Evolutionary conservation across 768 basidiomycete genomes (phyloP), one percentile per base, ranked within the genome.

Genomic region (Termitomyces sp.): DNA sequence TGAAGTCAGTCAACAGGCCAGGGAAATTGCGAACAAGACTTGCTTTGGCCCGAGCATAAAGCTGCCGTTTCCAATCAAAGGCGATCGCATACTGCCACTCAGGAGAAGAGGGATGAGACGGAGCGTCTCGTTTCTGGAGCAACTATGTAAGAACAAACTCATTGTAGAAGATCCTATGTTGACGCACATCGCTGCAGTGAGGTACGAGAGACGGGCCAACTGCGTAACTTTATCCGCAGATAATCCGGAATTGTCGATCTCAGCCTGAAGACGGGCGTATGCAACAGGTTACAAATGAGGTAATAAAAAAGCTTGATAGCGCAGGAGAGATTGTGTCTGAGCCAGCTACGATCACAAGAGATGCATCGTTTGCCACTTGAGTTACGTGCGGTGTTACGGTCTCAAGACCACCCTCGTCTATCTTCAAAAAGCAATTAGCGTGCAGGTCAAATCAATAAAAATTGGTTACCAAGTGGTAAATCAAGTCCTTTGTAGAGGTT

Each of bases 321-420:
- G 63, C 60, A 10, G 61, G 57, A 3, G 64, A 53, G 14, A 61
- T 54, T 16, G 61, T 67, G 42, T 63, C 65, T n/a, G 64, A 59
- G 6, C 65, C 64, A 29, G 63, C 62, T 18, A 59, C 51, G 44
- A 64, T 63, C 5, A 63, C 61, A 13, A 64, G 50, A 22, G 55
- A 53, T 18, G 58, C 53, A 26, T 67, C 63, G 22, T 57, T 63
- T 27, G 61, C 58, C 37, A 67, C 63, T 52, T 67, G 61, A 32
- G 55, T 54, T 18, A 62, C 53, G 13, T 55, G 41, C 18, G 64
- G 61, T 0, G 58, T 51, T 41, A 37, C 55, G 9, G 47, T 13
- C 26, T 47, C 46, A 32, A 49, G 13, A 49, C 31, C 31, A 20
- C 48, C 31, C 20, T 34, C 32, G 32, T 49, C 32, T 22, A 8